Evolutionary conservation across 75 land plant species (phyloP).

Genomic region (Pseudotsuga menziesii): DNA sequence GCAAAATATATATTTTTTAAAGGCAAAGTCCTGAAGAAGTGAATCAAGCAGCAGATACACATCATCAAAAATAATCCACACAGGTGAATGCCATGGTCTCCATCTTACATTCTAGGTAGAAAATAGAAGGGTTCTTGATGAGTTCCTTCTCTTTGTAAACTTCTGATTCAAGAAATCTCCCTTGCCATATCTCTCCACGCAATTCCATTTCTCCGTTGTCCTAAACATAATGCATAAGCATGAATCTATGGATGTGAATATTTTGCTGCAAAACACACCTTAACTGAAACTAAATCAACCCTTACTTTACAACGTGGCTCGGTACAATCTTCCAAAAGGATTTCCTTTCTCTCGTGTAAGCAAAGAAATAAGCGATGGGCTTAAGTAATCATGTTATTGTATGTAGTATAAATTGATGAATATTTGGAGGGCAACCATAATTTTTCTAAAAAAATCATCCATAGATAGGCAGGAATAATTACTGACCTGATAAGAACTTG

Average conservation of each 20-base stretch:
- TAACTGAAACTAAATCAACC: background rate
- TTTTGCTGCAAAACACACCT: background rate
- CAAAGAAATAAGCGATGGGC: too few species aligned
- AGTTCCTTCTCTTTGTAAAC: constrained; percentile 72
- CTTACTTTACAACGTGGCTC: background rate
- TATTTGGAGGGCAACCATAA: background rate
- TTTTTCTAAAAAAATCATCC: too few species aligned
- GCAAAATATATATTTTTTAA: background rate
- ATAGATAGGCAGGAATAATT: background rate
- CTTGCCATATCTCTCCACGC: constrained; percentile 74
- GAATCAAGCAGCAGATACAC: background rate
- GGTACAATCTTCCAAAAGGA: too few species aligned
- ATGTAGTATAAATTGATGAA: too few species aligned
- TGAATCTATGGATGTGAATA: background rate
- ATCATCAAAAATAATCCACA: background rate
- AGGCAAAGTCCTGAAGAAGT: background rate
- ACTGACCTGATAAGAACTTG: constrained; percentile 72
- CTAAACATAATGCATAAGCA: constrained; percentile 25
- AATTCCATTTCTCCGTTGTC: constrained; percentile 89
- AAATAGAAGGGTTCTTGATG: constrained; percentile 50
- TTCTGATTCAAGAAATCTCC: constrained; percentile 68
- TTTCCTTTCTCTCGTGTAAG: background rate
- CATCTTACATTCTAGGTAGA: constrained; percentile 84
- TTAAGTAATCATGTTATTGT: too few species aligned
- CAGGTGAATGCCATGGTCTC: constrained; percentile 2